Evolutionary conservation across 176 grass and related monocot species (phyloP).

Genomic region (Microstegium vimineum): DNA sequence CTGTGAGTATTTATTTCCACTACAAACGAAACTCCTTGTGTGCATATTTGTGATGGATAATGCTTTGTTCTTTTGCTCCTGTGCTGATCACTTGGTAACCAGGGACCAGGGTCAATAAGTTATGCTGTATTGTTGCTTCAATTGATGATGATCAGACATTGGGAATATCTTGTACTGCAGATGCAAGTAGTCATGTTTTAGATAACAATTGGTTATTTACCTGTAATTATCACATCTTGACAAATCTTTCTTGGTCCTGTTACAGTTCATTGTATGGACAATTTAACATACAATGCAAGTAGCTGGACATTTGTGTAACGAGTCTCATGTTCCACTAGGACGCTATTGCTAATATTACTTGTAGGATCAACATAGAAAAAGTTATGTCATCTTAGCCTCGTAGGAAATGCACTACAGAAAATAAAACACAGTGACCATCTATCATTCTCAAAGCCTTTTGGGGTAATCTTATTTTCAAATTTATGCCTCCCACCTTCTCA

Average conservation of each 20-base stretch:
- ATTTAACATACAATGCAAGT: neutral
- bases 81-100: neutral
- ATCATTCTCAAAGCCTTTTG: constrained; percentile 1
- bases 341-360: neutral
- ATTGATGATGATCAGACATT: neutral
- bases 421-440: neutral
- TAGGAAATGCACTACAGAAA: neutral
- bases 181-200: neutral
- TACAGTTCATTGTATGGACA: neutral
- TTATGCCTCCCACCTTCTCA: neutral
- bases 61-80: neutral
- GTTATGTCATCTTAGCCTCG: neutral
- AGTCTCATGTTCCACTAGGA: neutral
- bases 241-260: neutral
- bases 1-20: constrained; percentile 49
- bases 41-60: neutral
- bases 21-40: neutral
- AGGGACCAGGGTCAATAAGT: neutral
- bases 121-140: neutral
- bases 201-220: neutral
- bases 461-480: neutral
- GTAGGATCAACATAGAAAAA: neutral
- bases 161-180: neutral
- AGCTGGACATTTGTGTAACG: neutral
- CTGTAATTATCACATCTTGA: neutral